Evolutionary conservation across 208 protist species (phyloP), one percentile per base, ranked within the genome.

Genomic region (Trypanosoma cruzi): DNA sequence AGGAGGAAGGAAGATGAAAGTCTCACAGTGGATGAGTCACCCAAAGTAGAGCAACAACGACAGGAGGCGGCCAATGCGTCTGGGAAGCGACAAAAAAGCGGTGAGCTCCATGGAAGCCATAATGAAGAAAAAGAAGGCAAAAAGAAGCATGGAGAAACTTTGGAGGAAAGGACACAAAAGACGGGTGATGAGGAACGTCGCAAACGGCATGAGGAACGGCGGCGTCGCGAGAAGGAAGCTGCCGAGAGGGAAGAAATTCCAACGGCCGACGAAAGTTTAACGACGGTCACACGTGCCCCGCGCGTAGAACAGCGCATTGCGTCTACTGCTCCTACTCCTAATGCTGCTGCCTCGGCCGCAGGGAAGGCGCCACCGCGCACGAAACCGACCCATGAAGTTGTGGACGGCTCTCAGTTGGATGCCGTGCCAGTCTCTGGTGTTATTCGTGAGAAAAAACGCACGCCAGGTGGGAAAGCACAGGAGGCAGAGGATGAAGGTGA

Each of bases 331-430:
- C 56, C 4, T 52, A 53, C 46, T 32, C n/a, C 8, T 11, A 57
- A 61, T 49, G 42, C 73, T 40, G 70, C 74, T 18, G 48, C 48
- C n/a, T 20, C 63, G 2, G 58, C 72, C 5, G 66, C 73, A 7
- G 80, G 81, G 8, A 92, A 93, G 78, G 87, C 85, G 0, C 88
- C 90, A n/a, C 85, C 90, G 28, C 80, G 81, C 24, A 77, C 78
- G 55, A 91, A 92, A 67, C 84, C 86, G 11, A 90, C 87, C 13
- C 87, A 96, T 50, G 82, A 93, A 50, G 87, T 92, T 26, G 78
- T 92, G 26, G 80, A 72, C 7, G 83, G 71, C n/a, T 58, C 64
- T 63, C 72, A 66, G 1, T 75, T 68, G 2, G 78, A 63, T 40
- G 71, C 75, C 18, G 75, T 74, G 0, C 80, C 81, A 24, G 77